Base-by-base conservation (phyloP, 495 filamentous ascomycete species). In the Talaromyces ruber region DNA sequence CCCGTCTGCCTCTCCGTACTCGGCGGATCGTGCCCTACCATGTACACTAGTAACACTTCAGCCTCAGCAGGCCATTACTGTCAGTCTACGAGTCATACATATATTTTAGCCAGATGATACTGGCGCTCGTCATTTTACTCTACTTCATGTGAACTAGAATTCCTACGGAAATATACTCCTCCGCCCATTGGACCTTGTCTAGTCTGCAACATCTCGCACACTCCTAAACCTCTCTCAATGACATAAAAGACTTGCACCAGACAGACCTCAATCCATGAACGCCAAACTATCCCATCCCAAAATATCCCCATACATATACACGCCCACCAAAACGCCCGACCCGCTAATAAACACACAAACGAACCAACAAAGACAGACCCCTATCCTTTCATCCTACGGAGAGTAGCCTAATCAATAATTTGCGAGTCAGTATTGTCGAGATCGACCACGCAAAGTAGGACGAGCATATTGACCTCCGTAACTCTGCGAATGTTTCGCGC, bases 301-400 rank as follows among this genome's bases (percentile, higher is more conserved):
- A 16, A 18, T 7, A 22, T 18, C 22, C 51, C 51, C 11, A 16
- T 55, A 30, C 34, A 24, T 25, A 34, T 29, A 21, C n/a, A 51
- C 16, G 47, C 47, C 52, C 18, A 2, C 8, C 57, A 7, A 43
- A 43, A 59, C 30, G 34, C 59, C 39, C 24, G 14, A 60, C 14
- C 22, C 54, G 43, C 43, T 47, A 6, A 57, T 8, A 12, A 24
- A 6, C 26, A 25, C 7, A 34, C 26, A 60, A 45, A 37, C 34
- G 34, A 22, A 59, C 3, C n/a, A 24, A 45, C 37, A n/a, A 39
- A 12, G 22, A 21, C 12, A 14, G 25, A 21, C 11, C 37, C 7
- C 81, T 76, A 93, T 66, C 88, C 90, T 67, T 88, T 89, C 74
- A 92, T 93, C 64, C 89, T 92, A 63, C 82, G 82, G 43, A 96